A percentile compares a stretch with the other conserved stretches of the same genome.
phyloP scores from a whole-genome alignment of 176 grass and related monocot species.

The Metroxylon sagu region DNA sequence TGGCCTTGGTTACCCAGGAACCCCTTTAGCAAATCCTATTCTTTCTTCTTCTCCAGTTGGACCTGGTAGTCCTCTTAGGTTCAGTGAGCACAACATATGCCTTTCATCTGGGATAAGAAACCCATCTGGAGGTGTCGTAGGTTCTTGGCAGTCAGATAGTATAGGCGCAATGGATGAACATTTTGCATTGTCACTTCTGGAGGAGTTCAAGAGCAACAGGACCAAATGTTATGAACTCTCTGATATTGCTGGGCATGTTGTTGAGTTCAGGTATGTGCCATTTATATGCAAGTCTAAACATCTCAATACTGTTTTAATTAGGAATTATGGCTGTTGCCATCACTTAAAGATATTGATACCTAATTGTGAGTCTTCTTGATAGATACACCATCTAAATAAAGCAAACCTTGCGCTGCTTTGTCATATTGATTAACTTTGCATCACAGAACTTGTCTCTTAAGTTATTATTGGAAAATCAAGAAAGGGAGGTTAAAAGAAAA shows the following conservation, averaged over 20 bases:
- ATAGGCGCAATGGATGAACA: slow-evolving; percentile 28
- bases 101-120: slow-evolving; percentile 10
- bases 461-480: no score
- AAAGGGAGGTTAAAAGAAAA: no score
- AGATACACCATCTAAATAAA: no score
- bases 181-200: slow-evolving; percentile 53
- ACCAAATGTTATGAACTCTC: slow-evolving; percentile 74
- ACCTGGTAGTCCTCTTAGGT: slow-evolving; percentile 5
- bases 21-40: slow-evolving; percentile 18
- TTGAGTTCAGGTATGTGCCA: slow-evolving; percentile 65
- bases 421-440: no score
- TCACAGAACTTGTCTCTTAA: no score
- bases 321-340: neutral
- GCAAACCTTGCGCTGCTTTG: no score
- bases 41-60: neutral
- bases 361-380: no score
- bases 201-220: slow-evolving; percentile 93
- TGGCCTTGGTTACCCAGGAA: slow-evolving; percentile 9
- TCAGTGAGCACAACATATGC: slow-evolving; percentile 1
- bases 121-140: slow-evolving; percentile 32
- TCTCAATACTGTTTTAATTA: neutral
- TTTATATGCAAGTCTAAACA: neutral
- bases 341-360: no score
- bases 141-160: slow-evolving; percentile 43
- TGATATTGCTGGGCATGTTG: slow-evolving; percentile 71